Evolutionary conservation across 495 filamentous ascomycete species (phyloP), one percentile per base, ranked within the genome.

Genomic region (Xylona heveae): DNA sequence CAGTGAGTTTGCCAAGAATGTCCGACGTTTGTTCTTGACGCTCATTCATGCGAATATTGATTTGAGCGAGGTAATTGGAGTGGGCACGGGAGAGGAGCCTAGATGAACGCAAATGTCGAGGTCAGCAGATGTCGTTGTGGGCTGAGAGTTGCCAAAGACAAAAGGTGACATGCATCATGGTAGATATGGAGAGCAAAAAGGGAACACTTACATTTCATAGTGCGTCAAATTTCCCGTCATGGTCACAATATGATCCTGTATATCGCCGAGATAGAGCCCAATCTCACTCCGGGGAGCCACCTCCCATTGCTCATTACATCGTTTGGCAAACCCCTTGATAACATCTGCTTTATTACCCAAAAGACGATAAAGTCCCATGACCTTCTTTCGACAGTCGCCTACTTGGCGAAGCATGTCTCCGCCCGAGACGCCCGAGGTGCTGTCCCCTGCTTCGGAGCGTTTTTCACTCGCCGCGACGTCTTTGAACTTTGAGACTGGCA

Each of bases 311-410:
- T 97, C 88, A 42, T 92, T 97, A 51, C 88, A 97, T 13, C 88
- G 63, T 56, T 97, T 97, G n/a, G 88, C 88, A 40, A 97, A 94
- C 1, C 88, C 83, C 57, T 94, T 94, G 55, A 97, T 94, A 17
- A 97, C 88, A 43, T 97, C 88, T 6, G 85, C 88, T 57, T 97
- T 97, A 52, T 88, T 93, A 41, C 88, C 88, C 14, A 97, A 61
- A 27, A 97, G 61, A 20, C 88, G 66, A 49, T 93, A 94, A 37
- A 95, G 56, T 30, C 70, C 70, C 88, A 95, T 95, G 40, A 93
- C 88, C 49, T 80, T 91, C 62, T 94, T 94, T 30, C 88, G 66
- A 47, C 82, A 91, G 47, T 91, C 82, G 21, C 88, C 88, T 3
- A 93, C 78, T 2, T 78, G 73, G 13, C 78, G 68, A 23, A 93